A percentile compares a stretch with the other conserved stretches of the same genome.
Evolutionary conservation across 305 asterid genomes (phyloP).

Genomic region (Caryopteris hybrid): DNA sequence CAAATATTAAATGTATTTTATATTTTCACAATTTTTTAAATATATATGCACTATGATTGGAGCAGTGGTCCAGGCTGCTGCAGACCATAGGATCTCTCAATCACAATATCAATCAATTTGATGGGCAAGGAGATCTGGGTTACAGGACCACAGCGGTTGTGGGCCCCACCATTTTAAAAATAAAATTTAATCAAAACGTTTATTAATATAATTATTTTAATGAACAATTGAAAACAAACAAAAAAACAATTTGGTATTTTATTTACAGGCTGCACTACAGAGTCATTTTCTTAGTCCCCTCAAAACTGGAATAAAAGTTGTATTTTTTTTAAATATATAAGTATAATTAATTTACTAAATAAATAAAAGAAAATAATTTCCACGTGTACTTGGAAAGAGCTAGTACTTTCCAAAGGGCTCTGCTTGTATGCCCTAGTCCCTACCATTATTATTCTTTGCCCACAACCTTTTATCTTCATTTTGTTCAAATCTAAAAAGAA

Average conservation of each 20-base stretch:
- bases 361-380: neutral
- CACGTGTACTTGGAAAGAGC: neutral
- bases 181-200: too few species aligned
- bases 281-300: slow-evolving; percentile 39
- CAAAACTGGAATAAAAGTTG: neutral
- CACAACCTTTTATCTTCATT: slow-evolving; percentile 8
- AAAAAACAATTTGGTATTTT: slow-evolving; percentile 28
- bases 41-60: neutral
- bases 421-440: slow-evolving; percentile 4
- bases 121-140: slow-evolving; percentile 23
- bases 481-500: slow-evolving; percentile 7
- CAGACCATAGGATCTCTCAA: slow-evolving; percentile 17
- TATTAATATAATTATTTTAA: too few species aligned
- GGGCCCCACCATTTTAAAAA: slow-evolving; percentile 3
- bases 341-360: neutral
- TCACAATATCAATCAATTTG: slow-evolving; percentile 15
- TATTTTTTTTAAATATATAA: neutral
- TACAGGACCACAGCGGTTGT: slow-evolving; percentile 22
- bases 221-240: slow-evolving; percentile 22
- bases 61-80: slow-evolving; percentile 26
- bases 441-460: slow-evolving; percentile 24
- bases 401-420: slow-evolving; percentile 21
- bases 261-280: slow-evolving; percentile 17
- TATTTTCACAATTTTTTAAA: neutral
- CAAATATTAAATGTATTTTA: neutral